Base-by-base conservation (phyloP, 306 rosid species). In the Fagus crenata region DNA sequence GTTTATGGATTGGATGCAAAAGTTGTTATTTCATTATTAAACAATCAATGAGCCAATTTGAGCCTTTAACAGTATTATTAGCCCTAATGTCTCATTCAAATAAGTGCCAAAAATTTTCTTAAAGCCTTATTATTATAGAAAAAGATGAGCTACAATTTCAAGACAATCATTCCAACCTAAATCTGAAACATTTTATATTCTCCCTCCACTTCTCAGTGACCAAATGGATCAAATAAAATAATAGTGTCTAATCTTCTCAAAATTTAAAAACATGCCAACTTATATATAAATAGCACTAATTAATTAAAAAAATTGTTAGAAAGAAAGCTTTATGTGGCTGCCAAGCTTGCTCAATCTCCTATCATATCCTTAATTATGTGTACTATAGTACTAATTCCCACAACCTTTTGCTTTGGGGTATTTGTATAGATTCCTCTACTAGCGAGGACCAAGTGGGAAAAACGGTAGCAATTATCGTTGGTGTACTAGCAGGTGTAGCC, bases 391-490 rank as follows among this genome's bases (percentile, higher is more conserved):
- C 61, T 78, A 56, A 55, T 71, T 77, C 49, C 71, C 7, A 18
- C 13, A 80, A 6, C 11, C 80, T 81, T 75, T 51, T 64, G 31
- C 32, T 17, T 73, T 77, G 61, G 78, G 75, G 73, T 80, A 73
- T 67, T n/a, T 81, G 65, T 72, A 58, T 84, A 95, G 99, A 78
- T 86, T 86, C 28, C 28, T 22, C 93, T 67, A 56, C 89, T 43
- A 82, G 77, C 17, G 77, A 90, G 75, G 96, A 95, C 71, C 81
- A 89, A 60, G 89, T 73, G 69, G 96, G 97, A 1, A 95, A 89
- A 76, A 89, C 99, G 15, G 90, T 93, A 8, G 91, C 97, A 70
- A 95, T 95, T 80, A 87, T 95, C 51, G 90, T 92, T 56, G 97
- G 99, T 7, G 87, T 81, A 12, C 80, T 90, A 4, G 93, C 85